phyloP scores from a whole-genome alignment of 495 filamentous ascomycete genomes.

The Hypoxylon lenormandii region DNA sequence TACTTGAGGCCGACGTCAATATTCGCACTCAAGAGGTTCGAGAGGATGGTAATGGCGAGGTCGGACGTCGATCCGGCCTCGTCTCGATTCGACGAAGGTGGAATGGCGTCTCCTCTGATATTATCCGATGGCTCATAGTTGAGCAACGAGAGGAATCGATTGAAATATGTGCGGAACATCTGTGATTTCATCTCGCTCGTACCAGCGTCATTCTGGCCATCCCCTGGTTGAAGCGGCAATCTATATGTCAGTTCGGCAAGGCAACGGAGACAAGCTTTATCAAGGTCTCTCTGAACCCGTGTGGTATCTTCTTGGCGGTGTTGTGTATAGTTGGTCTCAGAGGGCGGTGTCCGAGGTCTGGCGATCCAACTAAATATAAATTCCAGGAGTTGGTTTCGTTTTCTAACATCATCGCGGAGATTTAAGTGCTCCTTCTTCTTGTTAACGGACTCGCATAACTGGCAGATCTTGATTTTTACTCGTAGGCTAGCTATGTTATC shows the following conservation, averaged over 20 bases:
- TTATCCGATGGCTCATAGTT: conserved; percentile 66
- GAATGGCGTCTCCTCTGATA: conserved; percentile 48
- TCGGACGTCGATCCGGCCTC: conserved; percentile 65
- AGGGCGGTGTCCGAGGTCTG: conserved; percentile 60
- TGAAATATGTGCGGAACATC: conserved; percentile 77
- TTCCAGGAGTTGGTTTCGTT: conserved; percentile 72
- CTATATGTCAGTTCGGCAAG: conserved; percentile 72
- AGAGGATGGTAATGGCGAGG: conserved; percentile 72
- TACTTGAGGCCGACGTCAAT: conserved; percentile 76
- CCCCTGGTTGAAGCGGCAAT: conserved; percentile 71
- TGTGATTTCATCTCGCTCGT: conserved; percentile 71
- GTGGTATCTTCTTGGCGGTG: conserved; percentile 63
- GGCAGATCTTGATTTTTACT: conserved; percentile 75
- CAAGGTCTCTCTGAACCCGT: conserved; percentile 70
- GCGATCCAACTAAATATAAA: conserved; percentile 75
- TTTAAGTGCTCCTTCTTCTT: conserved; percentile 75
- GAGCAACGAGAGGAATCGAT: conserved; percentile 70
- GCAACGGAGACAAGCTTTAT: conserved; percentile 70
- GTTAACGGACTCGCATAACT: conserved; percentile 71
- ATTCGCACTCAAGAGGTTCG: conserved; percentile 74
- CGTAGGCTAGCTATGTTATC: conserved; percentile 66
- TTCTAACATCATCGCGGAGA: conserved; percentile 72
- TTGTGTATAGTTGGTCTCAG: conserved; percentile 40
- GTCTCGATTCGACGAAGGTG: conserved; percentile 51
- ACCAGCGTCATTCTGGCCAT: conserved; percentile 70